Evolutionary conservation across 805 yeast species (phyloP), one percentile per base, ranked within the genome.

Genomic region (Pichia eremophila): DNA sequence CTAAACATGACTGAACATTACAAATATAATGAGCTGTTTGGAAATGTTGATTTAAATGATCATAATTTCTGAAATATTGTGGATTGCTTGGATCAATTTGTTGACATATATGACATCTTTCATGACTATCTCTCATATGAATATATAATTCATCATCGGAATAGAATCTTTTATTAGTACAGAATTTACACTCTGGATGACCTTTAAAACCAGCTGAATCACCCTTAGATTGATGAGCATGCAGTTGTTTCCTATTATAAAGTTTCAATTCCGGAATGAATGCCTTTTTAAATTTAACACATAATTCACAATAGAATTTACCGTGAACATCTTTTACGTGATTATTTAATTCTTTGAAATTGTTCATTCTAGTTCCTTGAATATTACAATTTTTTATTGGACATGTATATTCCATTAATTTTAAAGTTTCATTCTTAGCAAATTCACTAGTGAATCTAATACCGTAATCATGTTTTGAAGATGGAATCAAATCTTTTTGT

Each of bases 41-140:
- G 65, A 93, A 93, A 69, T 93, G 99, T 15, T 70, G 68, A 55
- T 79, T 84, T 47, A 93, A 70, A 38, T 78, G 71, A 41, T 83
- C 83, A 60, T 91, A 91, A 63, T 90, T 76, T 54, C 73, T 73
- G 67, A 83, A 93, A 65, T 85, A 89, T 54, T 78, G 82, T 0
- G 95, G 95, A 28, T 70, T 66, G 15, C 75, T 63, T 1, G 81
- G 69, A 56, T 79, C 74, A 3, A 73, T 63, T 60, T 77, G 82
- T 55, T 89, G 95, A 68, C 99, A 93, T 32, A 93, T 80, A 57
- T 81, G 86, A 63, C 99, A 93, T 54, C 81, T 79, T 61, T 90
- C 96, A 64, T 93, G 99, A 43, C 69, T 69, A 51, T 85, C 84
- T 54, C 95, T 72, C 67, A 90, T 75, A 64, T 93, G 99, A 32